These are phyloP conservation scores for Aspergillus sclerotioniger DNA, from an alignment of 495 filamentous ascomycete species.

Conservation along the genomic window DNA sequence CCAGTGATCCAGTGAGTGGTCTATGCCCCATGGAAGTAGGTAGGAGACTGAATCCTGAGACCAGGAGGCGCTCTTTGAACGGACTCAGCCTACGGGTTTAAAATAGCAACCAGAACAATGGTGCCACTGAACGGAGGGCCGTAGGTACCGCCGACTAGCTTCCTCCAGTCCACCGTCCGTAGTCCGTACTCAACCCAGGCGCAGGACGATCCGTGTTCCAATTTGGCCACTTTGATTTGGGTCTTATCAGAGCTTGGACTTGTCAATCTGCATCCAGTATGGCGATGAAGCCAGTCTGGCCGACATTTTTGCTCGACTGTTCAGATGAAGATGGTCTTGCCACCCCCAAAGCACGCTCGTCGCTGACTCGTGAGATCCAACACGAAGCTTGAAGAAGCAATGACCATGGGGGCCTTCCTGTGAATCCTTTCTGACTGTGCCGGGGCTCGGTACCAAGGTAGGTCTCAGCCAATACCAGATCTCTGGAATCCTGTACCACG, in stretches of 20 bases:
- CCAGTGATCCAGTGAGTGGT: too few relatives aligned
- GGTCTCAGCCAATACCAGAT: neutral
- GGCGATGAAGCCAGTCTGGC: neutral
- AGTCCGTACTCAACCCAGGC: neutral
- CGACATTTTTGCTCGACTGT: neutral
- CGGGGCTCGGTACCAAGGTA: neutral
- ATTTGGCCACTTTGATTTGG: constrained; percentile 1
- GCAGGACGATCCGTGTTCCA: constrained; percentile 10
- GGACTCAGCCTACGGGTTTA: neutral
- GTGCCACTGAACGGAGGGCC: neutral
- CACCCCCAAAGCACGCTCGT: neutral
- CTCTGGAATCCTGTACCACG: constrained; percentile 12
- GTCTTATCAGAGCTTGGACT: constrained; percentile 12
- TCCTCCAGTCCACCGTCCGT: neutral
- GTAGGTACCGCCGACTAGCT: neutral
- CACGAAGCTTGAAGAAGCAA: neutral
- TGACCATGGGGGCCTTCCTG: neutral
- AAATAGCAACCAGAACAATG: constrained; percentile 5
- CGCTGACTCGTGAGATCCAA: neutral
- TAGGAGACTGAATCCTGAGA: neutral
- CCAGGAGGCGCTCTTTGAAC: neutral
- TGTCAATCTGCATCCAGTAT: neutral
- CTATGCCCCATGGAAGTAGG: too few relatives aligned
- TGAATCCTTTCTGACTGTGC: neutral
- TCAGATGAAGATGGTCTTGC: neutral